Evolutionary conservation across 2,329 filamentous ascomycete species (phyloP).

Genomic region (Nigrospora sphaerica): DNA sequence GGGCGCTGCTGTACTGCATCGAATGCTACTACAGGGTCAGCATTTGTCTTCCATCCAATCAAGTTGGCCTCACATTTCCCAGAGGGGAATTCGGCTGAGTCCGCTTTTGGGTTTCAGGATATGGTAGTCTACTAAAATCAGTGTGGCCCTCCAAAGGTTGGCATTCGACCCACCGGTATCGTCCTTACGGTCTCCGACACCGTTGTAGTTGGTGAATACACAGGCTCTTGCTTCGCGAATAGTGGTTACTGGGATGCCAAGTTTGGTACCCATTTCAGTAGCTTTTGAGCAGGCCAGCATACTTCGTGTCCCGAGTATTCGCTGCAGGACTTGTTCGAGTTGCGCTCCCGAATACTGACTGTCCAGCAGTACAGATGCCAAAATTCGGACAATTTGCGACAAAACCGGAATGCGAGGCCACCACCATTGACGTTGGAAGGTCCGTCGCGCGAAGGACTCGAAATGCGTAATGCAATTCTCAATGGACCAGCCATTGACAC

Average conservation of each 20-base stretch:
- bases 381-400: slow-evolving; percentile 4
- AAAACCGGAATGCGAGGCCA: slow-evolving; percentile 1
- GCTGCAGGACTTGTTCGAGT: slow-evolving; percentile 4
- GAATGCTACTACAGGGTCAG: background rate
- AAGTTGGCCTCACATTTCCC: background rate
- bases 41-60: background rate
- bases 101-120: background rate
- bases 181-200: slow-evolving; percentile 2
- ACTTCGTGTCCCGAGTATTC: slow-evolving; percentile 6
- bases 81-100: background rate
- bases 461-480: background rate
- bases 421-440: background rate
- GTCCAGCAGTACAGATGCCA: background rate
- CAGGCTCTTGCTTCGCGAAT: slow-evolving; percentile 11
- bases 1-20: slow-evolving; percentile 1
- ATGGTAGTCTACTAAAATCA: slow-evolving; percentile 1
- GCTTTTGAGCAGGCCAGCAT: slow-evolving; percentile 7
- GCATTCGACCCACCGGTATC: slow-evolving; percentile 1
- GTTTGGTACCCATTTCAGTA: slow-evolving; percentile 10
- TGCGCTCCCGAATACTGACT: background rate
- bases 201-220: slow-evolving; percentile 16
- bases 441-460: background rate
- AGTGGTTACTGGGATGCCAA: slow-evolving; percentile 12
- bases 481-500: background rate
- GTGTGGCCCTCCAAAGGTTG: background rate